Base-by-base conservation (phyloP, 768 basidiomycete genomes). In the Podaxis sp. region DNA sequence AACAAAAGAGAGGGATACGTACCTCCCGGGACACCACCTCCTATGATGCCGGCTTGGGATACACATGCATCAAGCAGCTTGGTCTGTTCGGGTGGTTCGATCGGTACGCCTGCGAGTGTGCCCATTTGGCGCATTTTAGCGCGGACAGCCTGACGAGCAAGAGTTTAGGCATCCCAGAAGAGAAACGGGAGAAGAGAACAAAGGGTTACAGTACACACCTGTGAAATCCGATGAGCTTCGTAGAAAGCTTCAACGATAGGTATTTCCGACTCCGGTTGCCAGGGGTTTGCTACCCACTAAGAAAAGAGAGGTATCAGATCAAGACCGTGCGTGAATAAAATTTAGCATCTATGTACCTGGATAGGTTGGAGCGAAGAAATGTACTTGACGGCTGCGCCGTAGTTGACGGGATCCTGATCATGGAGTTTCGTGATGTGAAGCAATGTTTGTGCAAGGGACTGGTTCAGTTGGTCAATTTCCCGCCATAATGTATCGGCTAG, bases 1-100 rank as follows among this genome's bases (percentile, higher is more conserved):
- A 49, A 30, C 22, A 49, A 65, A 50, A 48, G 33, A 41, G 37
- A 46, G 13, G 20, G n/a, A 8, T 3, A 73, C 90, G 67, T 70
- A 95, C 96, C 96, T 46, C 97, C 97, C 5, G 97, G 97, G 4
- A 99, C 97, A 20, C 96, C 96, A 26, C 95, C 96, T 22, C 93
- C 95, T 41, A 99, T 82, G 17, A 98, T 89, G 30, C 97, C 97
- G 2, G 90, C 86, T 66, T 90, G 82, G 13, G 82, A 76, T 15
- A 90, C 78, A 64, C 94, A 96, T 3, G 80, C 78, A 71, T 99
- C 86, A 53, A 99, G 81, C 22, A 99, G 83, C 46, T 78, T 74
- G 0, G 94, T 96, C 74, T 99, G 97, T 72, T 90, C 87, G 3
- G 80, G 74, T 1, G 97, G 97, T 74, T 99, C 97, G 64, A 99